Conservation (phyloP, 257 asterid species). For the Primulina eburnea region DNA sequence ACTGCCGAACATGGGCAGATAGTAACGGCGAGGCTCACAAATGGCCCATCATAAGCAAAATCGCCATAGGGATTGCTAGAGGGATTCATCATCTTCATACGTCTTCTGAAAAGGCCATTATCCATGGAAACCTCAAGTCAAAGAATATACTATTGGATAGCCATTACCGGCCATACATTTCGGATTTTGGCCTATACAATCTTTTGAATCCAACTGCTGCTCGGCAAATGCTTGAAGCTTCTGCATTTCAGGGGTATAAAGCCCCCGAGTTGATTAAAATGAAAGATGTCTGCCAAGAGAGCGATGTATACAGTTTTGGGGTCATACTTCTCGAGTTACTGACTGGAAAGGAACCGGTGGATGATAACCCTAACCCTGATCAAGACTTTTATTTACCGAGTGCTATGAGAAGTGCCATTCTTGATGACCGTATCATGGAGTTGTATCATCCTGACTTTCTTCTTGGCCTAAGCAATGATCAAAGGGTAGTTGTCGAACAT, state of each 20-base stretch:
- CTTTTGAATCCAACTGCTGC: slow-evolving; percentile 59
- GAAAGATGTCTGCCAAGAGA: slow-evolving; percentile 59
- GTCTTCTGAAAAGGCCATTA: slow-evolving; percentile 46
- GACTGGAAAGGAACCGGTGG: slow-evolving; percentile 61
- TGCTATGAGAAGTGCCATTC: slow-evolving; percentile 60
- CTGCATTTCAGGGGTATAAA: slow-evolving; percentile 70
- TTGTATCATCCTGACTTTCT: slow-evolving; percentile 62
- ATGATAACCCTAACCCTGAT: slow-evolving; percentile 42
- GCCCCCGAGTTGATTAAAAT: slow-evolving; percentile 81
- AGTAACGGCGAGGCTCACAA: slow-evolving; percentile 57
- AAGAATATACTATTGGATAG: slow-evolving; percentile 64
- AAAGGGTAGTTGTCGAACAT: slow-evolving; percentile 40
- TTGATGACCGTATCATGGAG: slow-evolving; percentile 55
- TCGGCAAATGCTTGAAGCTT: slow-evolving; percentile 71
- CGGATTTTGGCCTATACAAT: slow-evolving; percentile 76
- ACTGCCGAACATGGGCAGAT: slow-evolving; percentile 36
- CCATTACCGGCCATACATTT: slow-evolving; percentile 53
- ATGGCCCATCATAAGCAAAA: slow-evolving; percentile 64
- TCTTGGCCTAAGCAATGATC: slow-evolving; percentile 41
- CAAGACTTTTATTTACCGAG: slow-evolving; percentile 62
- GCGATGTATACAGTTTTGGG: slow-evolving; percentile 78
- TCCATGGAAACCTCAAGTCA: slow-evolving; percentile 87
- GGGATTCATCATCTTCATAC: slow-evolving; percentile 69
- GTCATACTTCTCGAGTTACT: slow-evolving; percentile 68
- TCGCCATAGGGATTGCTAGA: slow-evolving; percentile 64